Evolutionary conservation across 768 basidiomycete genomes (phyloP).

Genomic region (Dentipellis sp.): DNA sequence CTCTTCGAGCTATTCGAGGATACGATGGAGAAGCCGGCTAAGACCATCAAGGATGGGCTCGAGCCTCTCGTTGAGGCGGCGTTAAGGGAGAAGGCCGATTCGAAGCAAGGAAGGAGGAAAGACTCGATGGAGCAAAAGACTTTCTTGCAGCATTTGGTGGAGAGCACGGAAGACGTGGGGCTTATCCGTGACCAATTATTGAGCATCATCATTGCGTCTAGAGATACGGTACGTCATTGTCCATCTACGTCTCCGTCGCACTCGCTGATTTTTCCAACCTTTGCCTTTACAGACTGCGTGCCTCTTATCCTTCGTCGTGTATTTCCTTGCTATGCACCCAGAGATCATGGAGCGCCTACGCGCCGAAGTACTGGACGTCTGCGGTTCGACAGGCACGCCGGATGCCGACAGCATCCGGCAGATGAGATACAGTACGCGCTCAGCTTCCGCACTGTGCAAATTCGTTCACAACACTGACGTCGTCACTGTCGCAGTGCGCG

Average conservation of each 20-base stretch:
- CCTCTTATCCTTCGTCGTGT: constrained; percentile 24
- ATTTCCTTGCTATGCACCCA: constrained; percentile 24
- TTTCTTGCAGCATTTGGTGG: constrained; percentile 12
- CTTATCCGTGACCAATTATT: constrained; percentile 14
- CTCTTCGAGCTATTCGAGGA: constrained; percentile 14
- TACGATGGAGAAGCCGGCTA: constrained; percentile 11
- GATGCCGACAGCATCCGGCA: constrained; percentile 24
- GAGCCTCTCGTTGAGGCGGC: constrained; percentile 10
- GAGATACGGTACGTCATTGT: constrained; percentile 13
- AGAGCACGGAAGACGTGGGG: constrained; percentile 11
- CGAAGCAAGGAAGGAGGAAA: neutral
- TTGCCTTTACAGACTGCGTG: constrained; percentile 19
- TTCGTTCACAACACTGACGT: neutral
- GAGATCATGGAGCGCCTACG: constrained; percentile 21
- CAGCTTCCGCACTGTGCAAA: too few relatives aligned
- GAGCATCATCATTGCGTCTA: constrained; percentile 14
- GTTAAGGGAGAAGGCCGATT: constrained; percentile 2
- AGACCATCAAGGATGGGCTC: constrained; percentile 7
- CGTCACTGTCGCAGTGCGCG: constrained; percentile 14
- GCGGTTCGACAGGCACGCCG: constrained; percentile 20
- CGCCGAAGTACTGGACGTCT: constrained; percentile 23
- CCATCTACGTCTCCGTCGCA: neutral
- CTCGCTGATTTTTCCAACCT: neutral
- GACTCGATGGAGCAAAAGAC: constrained; percentile 9
- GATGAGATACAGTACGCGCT: constrained; percentile 22